Conservation (phyloP, 495 filamentous ascomycete genomes). For the Hyaloscypha bicolor region DNA sequence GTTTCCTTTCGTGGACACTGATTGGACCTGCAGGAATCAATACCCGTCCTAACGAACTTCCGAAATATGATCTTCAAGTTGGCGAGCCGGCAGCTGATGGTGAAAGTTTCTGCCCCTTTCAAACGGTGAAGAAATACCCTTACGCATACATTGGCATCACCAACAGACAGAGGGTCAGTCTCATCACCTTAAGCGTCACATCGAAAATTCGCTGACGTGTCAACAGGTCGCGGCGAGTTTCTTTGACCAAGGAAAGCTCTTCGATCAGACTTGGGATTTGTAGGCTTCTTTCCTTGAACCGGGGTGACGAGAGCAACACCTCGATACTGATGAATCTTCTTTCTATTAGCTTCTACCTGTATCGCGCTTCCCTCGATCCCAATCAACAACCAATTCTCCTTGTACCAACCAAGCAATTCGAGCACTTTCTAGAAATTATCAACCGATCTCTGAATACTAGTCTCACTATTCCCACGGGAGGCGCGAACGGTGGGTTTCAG, state of each 20-base stretch:
- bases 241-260: slow-evolving; percentile 61
- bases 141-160: slow-evolving; percentile 56
- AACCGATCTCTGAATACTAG: slow-evolving; percentile 50
- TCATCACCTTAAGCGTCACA: background rate
- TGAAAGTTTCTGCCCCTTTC: slow-evolving; percentile 60
- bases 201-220: slow-evolving; percentile 6
- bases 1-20: background rate
- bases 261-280: slow-evolving; percentile 71
- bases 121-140: slow-evolving; percentile 59
- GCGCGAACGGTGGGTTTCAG: slow-evolving; percentile 48
- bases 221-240: slow-evolving; percentile 48
- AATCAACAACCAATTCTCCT: slow-evolving; percentile 58
- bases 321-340: background rate
- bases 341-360: slow-evolving; percentile 64
- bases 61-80: slow-evolving; percentile 15
- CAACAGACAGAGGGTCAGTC: slow-evolving; percentile 45
- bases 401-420: slow-evolving; percentile 63
- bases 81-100: slow-evolving; percentile 33
- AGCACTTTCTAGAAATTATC: slow-evolving; percentile 58
- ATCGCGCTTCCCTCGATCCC: slow-evolving; percentile 44
- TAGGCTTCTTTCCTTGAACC: slow-evolving; percentile 46
- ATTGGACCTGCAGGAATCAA: background rate
- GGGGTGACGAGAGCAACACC: background rate
- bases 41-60: background rate
- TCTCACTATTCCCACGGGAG: slow-evolving; percentile 53